Conservation (phyloP, 2,329 filamentous ascomycete genomes). For the Colletotrichum orbiculare region DNA sequence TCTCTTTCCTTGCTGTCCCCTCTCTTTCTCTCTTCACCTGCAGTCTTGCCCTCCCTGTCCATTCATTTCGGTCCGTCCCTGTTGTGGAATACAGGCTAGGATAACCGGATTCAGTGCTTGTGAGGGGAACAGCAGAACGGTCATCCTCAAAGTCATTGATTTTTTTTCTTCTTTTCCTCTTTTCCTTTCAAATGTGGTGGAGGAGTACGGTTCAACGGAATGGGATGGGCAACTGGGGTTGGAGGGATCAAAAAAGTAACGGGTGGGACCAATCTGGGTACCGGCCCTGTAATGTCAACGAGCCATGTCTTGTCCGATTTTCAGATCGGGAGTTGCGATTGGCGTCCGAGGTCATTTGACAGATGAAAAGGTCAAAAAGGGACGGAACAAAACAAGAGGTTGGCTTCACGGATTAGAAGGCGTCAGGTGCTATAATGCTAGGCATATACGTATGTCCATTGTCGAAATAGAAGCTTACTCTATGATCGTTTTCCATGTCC, state of each 20-base stretch:
- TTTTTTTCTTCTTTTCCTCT: not conserved
- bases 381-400: conserved; percentile 17
- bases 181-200: conserved; percentile 1
- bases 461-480: conserved; percentile 13
- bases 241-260: conserved; percentile 16
- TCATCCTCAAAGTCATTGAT: too few species aligned
- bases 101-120: too few species aligned
- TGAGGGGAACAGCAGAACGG: too few species aligned
- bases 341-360: not conserved
- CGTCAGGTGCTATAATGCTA: conserved; percentile 30
- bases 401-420: conserved; percentile 18
- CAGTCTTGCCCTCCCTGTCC: too few species aligned
- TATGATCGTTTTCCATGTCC: too few species aligned
- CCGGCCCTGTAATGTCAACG: conserved; percentile 35
- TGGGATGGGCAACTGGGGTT: conserved; percentile 13
- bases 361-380: conserved; percentile 18
- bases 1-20: too few species aligned
- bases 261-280: conserved; percentile 34
- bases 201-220: too few species aligned
- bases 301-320: conserved; percentile 32
- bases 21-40: too few species aligned
- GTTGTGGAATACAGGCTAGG: too few species aligned
- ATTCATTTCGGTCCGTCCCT: too few species aligned
- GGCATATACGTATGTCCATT: conserved; percentile 16
- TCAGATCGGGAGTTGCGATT: conserved; percentile 29